Conservation (phyloP, 495 filamentous ascomycete genomes). For the Neurospora tetraspora region DNA sequence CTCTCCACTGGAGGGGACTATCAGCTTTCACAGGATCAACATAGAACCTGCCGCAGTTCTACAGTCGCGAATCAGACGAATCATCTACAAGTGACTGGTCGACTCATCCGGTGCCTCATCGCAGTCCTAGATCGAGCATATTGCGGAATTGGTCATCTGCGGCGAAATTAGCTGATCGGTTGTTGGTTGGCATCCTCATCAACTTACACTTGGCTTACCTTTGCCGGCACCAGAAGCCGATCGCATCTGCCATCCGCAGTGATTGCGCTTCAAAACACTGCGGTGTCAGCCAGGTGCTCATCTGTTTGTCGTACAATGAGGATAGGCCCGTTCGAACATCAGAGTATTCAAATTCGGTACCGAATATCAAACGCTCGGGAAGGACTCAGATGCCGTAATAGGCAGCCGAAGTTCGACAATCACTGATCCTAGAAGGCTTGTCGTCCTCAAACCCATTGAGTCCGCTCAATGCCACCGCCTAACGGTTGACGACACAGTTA, state of each 20-base stretch:
- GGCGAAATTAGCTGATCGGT: background rate
- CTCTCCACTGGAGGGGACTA: background rate
- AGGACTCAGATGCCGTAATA: background rate
- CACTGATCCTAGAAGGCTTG: background rate
- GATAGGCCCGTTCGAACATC: background rate
- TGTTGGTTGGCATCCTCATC: background rate
- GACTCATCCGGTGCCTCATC: background rate
- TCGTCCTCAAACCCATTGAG: background rate
- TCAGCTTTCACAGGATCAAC: background rate
- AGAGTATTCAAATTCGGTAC: background rate
- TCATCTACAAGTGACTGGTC: background rate
- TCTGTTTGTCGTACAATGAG: background rate
- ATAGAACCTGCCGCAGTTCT: background rate
- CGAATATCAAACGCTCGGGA: background rate
- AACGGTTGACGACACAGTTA: background rate
- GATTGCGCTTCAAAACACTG: background rate
- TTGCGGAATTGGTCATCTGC: background rate
- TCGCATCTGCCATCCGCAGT: background rate
- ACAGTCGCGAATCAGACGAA: background rate
- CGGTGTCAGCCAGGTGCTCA: background rate
- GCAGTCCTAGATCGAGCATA: background rate
- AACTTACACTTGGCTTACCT: background rate
- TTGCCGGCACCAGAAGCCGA: background rate
- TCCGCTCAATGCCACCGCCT: background rate
- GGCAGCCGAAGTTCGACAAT: background rate